Conservation (phyloP, 495 filamentous ascomycete genomes). For the Hypoxylon lienhwacheense region DNA sequence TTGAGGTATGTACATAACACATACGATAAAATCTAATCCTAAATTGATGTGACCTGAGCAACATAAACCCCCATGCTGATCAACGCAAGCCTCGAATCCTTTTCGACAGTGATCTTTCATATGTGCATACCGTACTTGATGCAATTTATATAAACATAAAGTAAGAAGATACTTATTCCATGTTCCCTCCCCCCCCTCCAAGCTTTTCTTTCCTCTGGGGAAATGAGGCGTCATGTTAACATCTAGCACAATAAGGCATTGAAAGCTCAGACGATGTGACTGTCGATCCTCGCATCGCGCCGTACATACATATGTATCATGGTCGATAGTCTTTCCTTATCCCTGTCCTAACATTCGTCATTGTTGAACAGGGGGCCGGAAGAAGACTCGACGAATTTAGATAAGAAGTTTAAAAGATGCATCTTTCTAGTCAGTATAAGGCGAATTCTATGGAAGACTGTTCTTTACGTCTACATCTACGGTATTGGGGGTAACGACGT, state of each 20-base stretch:
- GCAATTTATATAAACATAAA: no score
- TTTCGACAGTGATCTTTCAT: constrained; percentile 11
- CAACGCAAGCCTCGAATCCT: constrained; percentile 33
- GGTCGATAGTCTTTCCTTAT: constrained; percentile 30
- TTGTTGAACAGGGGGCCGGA: constrained; percentile 22
- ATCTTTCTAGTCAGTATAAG: neutral
- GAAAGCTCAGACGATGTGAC: constrained; percentile 37
- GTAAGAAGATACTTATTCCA: no score
- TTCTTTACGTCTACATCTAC: no score
- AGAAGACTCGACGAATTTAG: constrained; percentile 11
- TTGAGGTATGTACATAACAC: no score
- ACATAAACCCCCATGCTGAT: constrained; percentile 34
- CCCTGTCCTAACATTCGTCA: constrained; percentile 34
- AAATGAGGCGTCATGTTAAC: constrained; percentile 35
- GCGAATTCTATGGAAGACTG: no score
- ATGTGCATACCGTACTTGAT: no score
- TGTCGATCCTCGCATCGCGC: constrained; percentile 37
- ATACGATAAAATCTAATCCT: constrained; percentile 30
- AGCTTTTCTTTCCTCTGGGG: constrained; percentile 29
- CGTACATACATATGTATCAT: constrained; percentile 32
- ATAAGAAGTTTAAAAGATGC: constrained; percentile 9
- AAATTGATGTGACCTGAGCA: constrained; percentile 34
- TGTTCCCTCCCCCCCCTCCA: constrained; percentile 19
- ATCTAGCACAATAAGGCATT: constrained; percentile 33
- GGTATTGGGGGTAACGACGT: no score